phyloP scores from a whole-genome alignment of 1,284 basidiomycete genomes.

The Irpex rosettiformis region DNA sequence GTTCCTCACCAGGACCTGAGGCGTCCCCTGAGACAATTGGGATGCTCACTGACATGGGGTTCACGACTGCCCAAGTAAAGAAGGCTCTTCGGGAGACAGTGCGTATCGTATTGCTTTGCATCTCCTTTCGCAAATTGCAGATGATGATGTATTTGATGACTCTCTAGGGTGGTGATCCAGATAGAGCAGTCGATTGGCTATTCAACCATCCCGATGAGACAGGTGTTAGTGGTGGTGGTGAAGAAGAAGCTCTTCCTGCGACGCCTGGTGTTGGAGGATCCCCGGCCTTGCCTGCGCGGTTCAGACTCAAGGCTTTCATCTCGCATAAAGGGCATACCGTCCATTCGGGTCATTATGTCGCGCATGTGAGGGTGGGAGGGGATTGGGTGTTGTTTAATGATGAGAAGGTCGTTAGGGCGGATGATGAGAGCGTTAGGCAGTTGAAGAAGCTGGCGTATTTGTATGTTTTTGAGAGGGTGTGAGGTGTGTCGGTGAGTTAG shows the following conservation, averaged over 20 bases:
- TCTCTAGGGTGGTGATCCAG: constrained; percentile 65
- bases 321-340: constrained; percentile 97
- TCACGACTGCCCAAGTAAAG: constrained; percentile 77
- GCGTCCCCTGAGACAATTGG: constrained; percentile 65
- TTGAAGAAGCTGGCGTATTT: constrained; percentile 84
- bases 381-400: constrained; percentile 92
- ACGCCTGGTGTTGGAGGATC: constrained; percentile 40
- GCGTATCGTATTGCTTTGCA: constrained; percentile 24
- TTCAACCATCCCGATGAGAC: constrained; percentile 91
- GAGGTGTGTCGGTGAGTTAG: not conserved
- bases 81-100: constrained; percentile 92
- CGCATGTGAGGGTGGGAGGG: constrained; percentile 62
- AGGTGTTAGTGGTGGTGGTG: constrained; percentile 68
- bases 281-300: constrained; percentile 69
- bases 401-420: constrained; percentile 91
- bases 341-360: constrained; percentile 93
- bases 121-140: too few species aligned
- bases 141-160: too few species aligned
- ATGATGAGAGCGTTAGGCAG: constrained; percentile 66
- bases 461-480: constrained; percentile 79
- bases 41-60: constrained; percentile 92
- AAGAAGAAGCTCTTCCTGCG: constrained; percentile 20
- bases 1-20: constrained; percentile 37
- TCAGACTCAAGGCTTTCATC: constrained; percentile 87
- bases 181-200: constrained; percentile 95